These are phyloP conservation scores for Pyricularia grisea DNA, from an alignment of 2,329 filamentous ascomycete genomes.

Conservation along the genomic window DNA sequence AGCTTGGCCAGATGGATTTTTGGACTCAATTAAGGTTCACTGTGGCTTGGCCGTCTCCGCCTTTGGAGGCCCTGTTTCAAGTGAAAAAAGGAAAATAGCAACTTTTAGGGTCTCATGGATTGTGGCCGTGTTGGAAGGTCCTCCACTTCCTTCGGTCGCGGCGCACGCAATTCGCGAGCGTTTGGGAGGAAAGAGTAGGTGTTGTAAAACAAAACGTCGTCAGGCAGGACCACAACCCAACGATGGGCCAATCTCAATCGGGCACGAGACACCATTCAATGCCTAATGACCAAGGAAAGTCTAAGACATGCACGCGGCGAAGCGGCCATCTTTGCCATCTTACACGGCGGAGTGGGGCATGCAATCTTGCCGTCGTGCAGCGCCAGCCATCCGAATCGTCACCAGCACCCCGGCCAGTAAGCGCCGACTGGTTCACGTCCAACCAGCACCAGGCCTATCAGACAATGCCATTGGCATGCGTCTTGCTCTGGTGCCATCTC, in stretches of 20 bases:
- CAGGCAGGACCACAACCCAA: background rate
- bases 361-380: conserved; percentile 27
- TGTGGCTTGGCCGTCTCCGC: background rate
- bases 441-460: conserved; percentile 32
- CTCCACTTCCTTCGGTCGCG: background rate
- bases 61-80: background rate
- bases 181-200: background rate
- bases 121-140: background rate
- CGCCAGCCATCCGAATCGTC: conserved; percentile 33
- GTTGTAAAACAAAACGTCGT: background rate
- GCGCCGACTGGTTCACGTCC: conserved; percentile 35
- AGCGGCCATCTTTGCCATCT: conserved; percentile 19
- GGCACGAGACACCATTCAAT: conserved; percentile 31
- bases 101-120: background rate
- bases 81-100: background rate
- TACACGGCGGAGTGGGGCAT: conserved; percentile 23
- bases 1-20: background rate
- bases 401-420: conserved; percentile 31
- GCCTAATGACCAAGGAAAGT: conserved; percentile 28
- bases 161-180: too few relatives aligned
- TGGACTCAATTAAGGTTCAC: background rate
- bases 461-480: conserved; percentile 15
- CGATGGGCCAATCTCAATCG: conserved; percentile 24
- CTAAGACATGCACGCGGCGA: conserved; percentile 35
- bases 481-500: conserved; percentile 8